Evolutionary conservation across 202 grass and related monocot genomes (phyloP), one percentile per base, ranked within the genome.

Genomic region (Bolboschoenoplectus hybrid): DNA sequence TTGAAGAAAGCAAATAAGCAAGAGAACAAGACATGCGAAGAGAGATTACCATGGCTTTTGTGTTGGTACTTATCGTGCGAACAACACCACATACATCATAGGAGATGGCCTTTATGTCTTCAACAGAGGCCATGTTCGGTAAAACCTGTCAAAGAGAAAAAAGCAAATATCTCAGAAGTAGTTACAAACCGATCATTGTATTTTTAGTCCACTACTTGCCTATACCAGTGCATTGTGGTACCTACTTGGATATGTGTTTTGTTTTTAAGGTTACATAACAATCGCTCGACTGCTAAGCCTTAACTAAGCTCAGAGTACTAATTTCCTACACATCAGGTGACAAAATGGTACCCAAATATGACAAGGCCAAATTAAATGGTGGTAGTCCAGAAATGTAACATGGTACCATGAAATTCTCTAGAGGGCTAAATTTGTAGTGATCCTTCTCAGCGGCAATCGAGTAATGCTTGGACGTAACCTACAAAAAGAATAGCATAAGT

Each of bases 1-100:
- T 47, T 38, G 45, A 32, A 69, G 45, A 69, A 51, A 70, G 36
- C 32, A 79, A 56, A 79, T 9, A 79, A 79, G 52, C 61, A 72
- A 40, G n/a, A 82, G 88, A 17, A 87, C 16, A 81, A 89, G 80
- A 64, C 12, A 89, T 4, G 14, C 35, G 32, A 67, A 88, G 44
- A 71, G 85, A 41, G 32, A 75, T 84, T 96, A 98, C 97, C 93
- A 93, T 92, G 47, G 97, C 90, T 87, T 96, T 98, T 49, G 92
- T 92, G 81, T 92, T 91, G 44, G 91, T 60, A 49, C 91, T 91
- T 85, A 96, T 90, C 86, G 89, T 96, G 84, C 61, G 91, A 86
- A 98, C 89, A 89, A 90, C 83, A 89, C 97, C 97, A 87, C 97
- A 98, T 86, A 98, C 68, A 98, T 98, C 89, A 80, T 98, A 98